A percentile compares a stretch with the other conserved stretches of the same genome.
These are phyloP conservation scores for Casaregolazyma lundiana DNA, from an alignment of 1,139 yeast species.

Conservation along the genomic window DNA sequence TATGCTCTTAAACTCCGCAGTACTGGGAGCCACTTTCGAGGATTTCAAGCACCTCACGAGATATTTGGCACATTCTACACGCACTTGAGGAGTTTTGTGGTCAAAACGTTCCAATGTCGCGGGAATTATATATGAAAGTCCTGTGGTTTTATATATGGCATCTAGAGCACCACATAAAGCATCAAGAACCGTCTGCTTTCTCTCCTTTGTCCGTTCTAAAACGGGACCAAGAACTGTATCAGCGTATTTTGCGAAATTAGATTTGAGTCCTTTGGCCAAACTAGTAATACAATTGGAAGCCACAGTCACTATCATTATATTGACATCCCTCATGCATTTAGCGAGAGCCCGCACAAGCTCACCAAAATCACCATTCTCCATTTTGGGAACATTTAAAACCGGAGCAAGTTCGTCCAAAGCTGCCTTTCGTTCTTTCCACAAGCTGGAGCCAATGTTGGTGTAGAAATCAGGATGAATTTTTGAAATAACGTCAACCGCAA, in stretches of 20 bases:
- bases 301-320: conserved; percentile 76
- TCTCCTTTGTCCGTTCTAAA: conserved; percentile 83
- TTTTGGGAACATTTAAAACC: conserved; percentile 45
- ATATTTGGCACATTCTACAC: conserved; percentile 62
- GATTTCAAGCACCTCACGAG: conserved; percentile 60
- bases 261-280: conserved; percentile 64
- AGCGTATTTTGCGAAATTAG: conserved; percentile 52
- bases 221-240: conserved; percentile 54
- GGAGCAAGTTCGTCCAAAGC: conserved; percentile 65
- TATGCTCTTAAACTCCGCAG: conserved; percentile 52
- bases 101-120: conserved; percentile 56
- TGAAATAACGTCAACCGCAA: conserved; percentile 56
- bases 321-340: conserved; percentile 84
- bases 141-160: conserved; percentile 51
- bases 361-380: conserved; percentile 62
- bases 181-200: conserved; percentile 71
- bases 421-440: conserved; percentile 93
- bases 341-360: conserved; percentile 57
- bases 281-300: conserved; percentile 67
- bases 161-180: conserved; percentile 64
- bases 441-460: conserved; percentile 51
- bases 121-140: conserved; percentile 56
- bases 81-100: conserved; percentile 82
- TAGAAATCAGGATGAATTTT: conserved; percentile 63
- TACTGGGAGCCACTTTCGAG: conserved; percentile 47